Evolutionary conservation across 2,329 filamentous ascomycete species (phyloP).

Genomic region (Thyridium curvatum): DNA sequence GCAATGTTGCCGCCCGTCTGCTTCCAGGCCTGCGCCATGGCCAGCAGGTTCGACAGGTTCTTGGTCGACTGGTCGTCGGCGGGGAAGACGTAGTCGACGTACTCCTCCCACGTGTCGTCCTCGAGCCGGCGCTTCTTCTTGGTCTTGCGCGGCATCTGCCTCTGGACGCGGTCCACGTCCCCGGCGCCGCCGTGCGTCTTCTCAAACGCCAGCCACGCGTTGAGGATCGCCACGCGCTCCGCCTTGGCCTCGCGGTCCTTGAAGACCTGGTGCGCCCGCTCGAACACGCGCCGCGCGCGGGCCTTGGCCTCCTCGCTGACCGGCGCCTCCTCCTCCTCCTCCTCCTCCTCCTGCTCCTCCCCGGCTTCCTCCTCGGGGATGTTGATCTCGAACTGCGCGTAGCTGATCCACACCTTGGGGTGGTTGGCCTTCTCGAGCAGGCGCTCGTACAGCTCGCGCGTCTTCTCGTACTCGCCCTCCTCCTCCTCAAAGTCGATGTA

Average conservation of each 20-base stretch:
- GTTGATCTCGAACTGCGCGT: slow-evolving; percentile 97
- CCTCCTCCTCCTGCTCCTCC: slow-evolving; percentile 47
- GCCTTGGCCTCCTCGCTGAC: slow-evolving; percentile 79
- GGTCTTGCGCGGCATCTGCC: slow-evolving; percentile 86
- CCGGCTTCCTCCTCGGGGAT: slow-evolving; percentile 66
- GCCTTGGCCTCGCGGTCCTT: slow-evolving; percentile 86
- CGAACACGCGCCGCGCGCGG: slow-evolving; percentile 77
- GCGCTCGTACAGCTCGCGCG: slow-evolving; percentile 79
- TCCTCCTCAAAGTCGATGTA: slow-evolving; percentile 99
- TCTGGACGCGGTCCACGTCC: slow-evolving; percentile 77
- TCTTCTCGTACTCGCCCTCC: slow-evolving; percentile 82
- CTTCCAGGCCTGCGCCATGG: slow-evolving; percentile 87
- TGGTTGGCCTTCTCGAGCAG: slow-evolving; percentile 93
- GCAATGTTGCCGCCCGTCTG: slow-evolving; percentile 39
- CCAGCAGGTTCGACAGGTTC: slow-evolving; percentile 76
- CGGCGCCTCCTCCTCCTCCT: slow-evolving; percentile 57
- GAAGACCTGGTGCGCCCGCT: slow-evolving; percentile 78
- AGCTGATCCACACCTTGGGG: slow-evolving; percentile 98
- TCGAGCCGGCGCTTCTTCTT: slow-evolving; percentile 91
- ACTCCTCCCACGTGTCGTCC: slow-evolving; percentile 93
- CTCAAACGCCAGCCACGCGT: slow-evolving; percentile 91
- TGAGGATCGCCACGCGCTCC: slow-evolving; percentile 86
- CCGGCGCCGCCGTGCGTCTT: slow-evolving; percentile 69
- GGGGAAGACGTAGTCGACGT: slow-evolving; percentile 95
- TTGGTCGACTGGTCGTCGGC: slow-evolving; percentile 84